A percentile compares a stretch with the other conserved stretches of the same genome.
Evolutionary conservation across 192 early-diverging fungal species (phyloP).

Genomic region (Coemansia sp.): DNA sequence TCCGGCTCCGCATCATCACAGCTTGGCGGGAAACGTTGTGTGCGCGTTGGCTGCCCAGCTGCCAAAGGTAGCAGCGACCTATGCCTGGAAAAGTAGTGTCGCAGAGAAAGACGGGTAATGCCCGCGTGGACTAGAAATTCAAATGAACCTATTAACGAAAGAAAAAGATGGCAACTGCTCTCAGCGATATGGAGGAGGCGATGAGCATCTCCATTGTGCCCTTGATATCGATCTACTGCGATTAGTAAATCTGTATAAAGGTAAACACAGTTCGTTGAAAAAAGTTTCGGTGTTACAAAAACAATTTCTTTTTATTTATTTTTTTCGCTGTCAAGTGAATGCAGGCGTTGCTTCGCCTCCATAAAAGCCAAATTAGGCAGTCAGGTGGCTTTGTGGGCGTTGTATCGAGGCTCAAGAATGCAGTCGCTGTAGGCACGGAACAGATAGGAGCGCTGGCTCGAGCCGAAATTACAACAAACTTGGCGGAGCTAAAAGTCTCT

Average conservation of each 20-base stretch:
- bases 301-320: background rate
- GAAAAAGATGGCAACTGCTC: background rate
- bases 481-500: constrained; percentile 27
- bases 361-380: background rate
- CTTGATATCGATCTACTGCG: background rate
- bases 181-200: too few relatives aligned
- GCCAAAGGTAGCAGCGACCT: background rate
- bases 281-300: background rate
- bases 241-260: background rate
- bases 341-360: background rate
- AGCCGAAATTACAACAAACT: constrained; percentile 16
- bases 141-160: background rate
- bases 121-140: background rate
- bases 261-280: too few relatives aligned
- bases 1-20: constrained; percentile 3
- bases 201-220: too few relatives aligned
- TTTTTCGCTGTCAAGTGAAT: background rate
- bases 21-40: background rate
- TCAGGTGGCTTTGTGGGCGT: background rate
- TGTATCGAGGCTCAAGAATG: background rate
- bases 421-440: background rate
- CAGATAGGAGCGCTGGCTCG: background rate
- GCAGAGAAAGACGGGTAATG: background rate
- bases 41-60: background rate
- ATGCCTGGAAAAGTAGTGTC: background rate